Conservation (phyloP, 257 asterid genomes). For the Cinchona pubescens region DNA sequence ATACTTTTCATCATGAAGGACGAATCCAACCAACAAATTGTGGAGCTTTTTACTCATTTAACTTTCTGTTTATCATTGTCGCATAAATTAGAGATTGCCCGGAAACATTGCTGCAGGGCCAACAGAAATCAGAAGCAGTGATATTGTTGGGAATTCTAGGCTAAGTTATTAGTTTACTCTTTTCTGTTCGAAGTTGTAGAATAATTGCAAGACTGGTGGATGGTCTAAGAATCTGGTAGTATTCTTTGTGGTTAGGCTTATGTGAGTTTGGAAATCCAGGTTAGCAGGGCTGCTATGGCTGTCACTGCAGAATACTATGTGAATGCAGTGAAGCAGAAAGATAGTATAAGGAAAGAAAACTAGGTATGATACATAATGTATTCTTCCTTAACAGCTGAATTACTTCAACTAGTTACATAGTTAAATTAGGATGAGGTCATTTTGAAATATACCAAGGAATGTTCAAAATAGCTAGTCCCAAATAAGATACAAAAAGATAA, state of each 20-base stretch:
- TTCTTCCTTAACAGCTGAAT: background rate
- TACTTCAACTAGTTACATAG: background rate
- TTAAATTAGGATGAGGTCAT: background rate
- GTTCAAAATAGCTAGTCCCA: background rate
- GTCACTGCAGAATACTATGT: too few species aligned
- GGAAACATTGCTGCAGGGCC: background rate
- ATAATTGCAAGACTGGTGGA: background rate
- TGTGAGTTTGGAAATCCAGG: background rate
- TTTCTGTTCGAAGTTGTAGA: background rate
- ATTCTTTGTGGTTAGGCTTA: background rate
- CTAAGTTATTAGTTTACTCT: background rate
- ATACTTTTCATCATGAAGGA: background rate
- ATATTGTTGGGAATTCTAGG: background rate
- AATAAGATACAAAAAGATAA: background rate
- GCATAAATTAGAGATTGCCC: background rate
- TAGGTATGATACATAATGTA: background rate
- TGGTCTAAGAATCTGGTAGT: background rate
- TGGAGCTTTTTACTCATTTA: background rate
- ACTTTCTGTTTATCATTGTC: background rate
- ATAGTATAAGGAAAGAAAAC: background rate
- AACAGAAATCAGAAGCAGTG: background rate
- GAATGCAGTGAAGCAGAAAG: background rate
- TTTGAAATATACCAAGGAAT: background rate
- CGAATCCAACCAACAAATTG: background rate
- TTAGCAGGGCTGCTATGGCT: background rate